Conservation (phyloP, 2,329 filamentous ascomycete genomes). For the Sclerotiophoma versabilis region DNA sequence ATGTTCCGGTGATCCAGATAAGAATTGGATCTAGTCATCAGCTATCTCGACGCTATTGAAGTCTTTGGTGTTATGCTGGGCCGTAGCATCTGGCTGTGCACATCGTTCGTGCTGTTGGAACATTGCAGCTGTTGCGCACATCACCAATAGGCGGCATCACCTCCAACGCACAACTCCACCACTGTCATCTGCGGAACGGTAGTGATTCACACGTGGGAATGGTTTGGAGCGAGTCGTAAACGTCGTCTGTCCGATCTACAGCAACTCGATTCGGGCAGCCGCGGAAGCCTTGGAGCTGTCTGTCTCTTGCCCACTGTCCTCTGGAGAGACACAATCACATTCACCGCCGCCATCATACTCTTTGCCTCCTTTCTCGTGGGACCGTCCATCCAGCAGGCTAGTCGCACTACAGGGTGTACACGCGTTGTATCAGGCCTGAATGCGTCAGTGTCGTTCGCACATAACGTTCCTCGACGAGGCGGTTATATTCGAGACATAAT, state of each 20-base stretch:
- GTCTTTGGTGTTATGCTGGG: no score
- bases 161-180: no score
- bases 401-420: background rate
- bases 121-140: no score
- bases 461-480: background rate
- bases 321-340: background rate
- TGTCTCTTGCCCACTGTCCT: background rate
- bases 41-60: no score
- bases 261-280: constrained; percentile 3
- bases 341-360: background rate
- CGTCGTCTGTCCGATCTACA: background rate
- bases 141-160: no score
- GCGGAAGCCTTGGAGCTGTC: background rate
- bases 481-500: background rate
- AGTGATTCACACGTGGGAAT: no score
- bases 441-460: background rate
- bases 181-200: no score
- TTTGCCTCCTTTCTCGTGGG: constrained; percentile 1
- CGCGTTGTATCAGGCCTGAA: background rate
- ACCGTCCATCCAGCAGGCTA: constrained; percentile 5
- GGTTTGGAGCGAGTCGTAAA: no score
- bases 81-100: no score
- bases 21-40: no score
- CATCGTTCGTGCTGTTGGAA: no score
- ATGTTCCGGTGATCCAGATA: no score